phyloP scores from a whole-genome alignment of 305 asterid genomes.

The Andrographis paniculata region DNA sequence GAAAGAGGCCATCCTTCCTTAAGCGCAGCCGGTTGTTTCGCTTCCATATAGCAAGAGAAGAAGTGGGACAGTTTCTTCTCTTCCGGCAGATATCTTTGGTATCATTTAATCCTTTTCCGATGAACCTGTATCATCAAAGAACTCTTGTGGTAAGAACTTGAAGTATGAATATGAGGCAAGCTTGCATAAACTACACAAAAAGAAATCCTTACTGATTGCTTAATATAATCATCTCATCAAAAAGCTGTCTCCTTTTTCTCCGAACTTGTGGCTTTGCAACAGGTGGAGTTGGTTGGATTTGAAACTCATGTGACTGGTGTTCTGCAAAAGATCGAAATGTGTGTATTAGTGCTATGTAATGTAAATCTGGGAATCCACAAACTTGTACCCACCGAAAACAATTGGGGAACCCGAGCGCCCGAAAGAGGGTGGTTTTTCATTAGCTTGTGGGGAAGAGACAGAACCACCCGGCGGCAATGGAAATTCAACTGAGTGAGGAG shows the following conservation, averaged over 20 bases:
- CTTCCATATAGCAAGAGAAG: conserved; percentile 52
- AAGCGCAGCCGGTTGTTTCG: conserved; percentile 21
- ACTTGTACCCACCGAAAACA: conserved; percentile 42
- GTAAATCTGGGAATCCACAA: not conserved
- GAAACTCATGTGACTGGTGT: conserved; percentile 36
- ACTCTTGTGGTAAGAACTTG: not conserved
- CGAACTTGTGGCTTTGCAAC: conserved; percentile 31
- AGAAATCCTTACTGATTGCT: conserved; percentile 44
- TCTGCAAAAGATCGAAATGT: conserved; percentile 25
- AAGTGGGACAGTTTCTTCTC: conserved; percentile 32
- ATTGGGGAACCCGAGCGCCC: conserved; percentile 26
- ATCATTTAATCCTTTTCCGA: conserved; percentile 31
- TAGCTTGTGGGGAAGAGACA: conserved; percentile 27
- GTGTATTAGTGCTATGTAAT: not conserved
- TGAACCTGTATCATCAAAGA: conserved; percentile 30
- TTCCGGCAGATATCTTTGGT: conserved; percentile 28
- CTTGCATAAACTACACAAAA: not conserved
- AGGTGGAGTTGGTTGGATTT: conserved; percentile 39
- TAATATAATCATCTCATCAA: conserved; percentile 38
- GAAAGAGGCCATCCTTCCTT: conserved; percentile 36
- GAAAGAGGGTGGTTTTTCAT: conserved; percentile 30
- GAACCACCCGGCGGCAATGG: conserved; percentile 27
- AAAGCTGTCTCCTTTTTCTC: conserved; percentile 44
- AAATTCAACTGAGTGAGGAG: conserved; percentile 32
- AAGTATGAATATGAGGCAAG: not conserved